Evolutionary conservation across 2,329 filamentous ascomycete species (phyloP).

Genomic region (Plectosphaerella plurivora): DNA sequence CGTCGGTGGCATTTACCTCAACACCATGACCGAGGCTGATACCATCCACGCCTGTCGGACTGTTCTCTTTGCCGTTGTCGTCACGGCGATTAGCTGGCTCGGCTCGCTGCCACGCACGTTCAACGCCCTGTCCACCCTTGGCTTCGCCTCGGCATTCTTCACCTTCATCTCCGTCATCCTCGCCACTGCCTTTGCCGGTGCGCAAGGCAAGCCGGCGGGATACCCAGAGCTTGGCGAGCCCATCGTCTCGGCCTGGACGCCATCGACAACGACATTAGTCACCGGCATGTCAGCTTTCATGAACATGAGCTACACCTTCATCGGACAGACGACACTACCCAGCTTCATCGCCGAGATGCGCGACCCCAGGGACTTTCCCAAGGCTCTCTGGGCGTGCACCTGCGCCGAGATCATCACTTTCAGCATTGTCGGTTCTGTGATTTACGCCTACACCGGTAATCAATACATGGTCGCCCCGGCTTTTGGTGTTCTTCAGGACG

Average conservation of each 20-base stretch:
- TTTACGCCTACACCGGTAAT: constrained; percentile 82
- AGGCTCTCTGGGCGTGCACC: constrained; percentile 86
- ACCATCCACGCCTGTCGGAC: constrained; percentile 65
- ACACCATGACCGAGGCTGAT: constrained; percentile 73
- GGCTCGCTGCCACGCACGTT: constrained; percentile 85
- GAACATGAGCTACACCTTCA: constrained; percentile 95
- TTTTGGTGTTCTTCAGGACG: constrained; percentile 75
- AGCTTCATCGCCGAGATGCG: constrained; percentile 96
- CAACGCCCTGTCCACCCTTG: constrained; percentile 71
- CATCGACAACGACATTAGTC: constrained; percentile 73
- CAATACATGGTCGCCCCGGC: constrained; percentile 86
- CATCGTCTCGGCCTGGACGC: constrained; percentile 63
- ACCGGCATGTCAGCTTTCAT: constrained; percentile 81
- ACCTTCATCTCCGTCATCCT: constrained; percentile 87
- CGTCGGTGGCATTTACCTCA: constrained; percentile 80
- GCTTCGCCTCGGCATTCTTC: constrained; percentile 75
- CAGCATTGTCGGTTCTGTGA: constrained; percentile 71
- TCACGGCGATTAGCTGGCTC: constrained; percentile 70
- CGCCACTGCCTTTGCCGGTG: constrained; percentile 74
- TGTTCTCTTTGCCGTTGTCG: constrained; percentile 71
- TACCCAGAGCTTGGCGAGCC: constrained; percentile 62
- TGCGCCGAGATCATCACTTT: constrained; percentile 88
- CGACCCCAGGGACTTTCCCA: constrained; percentile 77
- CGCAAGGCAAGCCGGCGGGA: constrained; percentile 68
- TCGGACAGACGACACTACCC: constrained; percentile 89